phyloP scores from a whole-genome alignment of 179 eudicot genomes.

The Amaranthus tricolor region DNA sequence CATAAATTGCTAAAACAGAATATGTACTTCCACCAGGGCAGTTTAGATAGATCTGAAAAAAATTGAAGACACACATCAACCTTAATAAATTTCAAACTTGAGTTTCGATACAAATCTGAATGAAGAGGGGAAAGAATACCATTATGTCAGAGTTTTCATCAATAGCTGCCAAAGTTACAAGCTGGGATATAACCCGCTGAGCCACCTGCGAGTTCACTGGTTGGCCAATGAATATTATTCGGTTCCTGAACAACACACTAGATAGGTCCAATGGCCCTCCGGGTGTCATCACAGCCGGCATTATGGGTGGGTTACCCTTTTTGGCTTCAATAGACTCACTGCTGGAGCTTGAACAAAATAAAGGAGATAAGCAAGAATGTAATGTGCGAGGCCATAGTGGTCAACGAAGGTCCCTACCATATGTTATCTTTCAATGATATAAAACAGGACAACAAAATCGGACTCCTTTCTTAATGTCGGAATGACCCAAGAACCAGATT shows the following conservation, averaged over 20 bases:
- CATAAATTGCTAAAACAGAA: constrained; percentile 84
- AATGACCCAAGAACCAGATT: not conserved
- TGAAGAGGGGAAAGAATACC: constrained; percentile 37
- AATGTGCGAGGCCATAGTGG: not conserved
- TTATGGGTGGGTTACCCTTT: constrained; percentile 68
- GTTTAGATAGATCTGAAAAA: constrained; percentile 66
- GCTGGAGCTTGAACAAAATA: constrained; percentile 48
- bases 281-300: constrained; percentile 94
- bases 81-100: not conserved
- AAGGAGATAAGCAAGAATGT: constrained; percentile 11
- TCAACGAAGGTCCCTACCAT: not conserved
- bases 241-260: constrained; percentile 72
- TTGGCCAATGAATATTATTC: constrained; percentile 87
- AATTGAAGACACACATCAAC: constrained; percentile 7
- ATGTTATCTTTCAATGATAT: not conserved
- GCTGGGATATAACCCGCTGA: constrained; percentile 84
- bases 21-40: constrained; percentile 93
- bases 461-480: not conserved
- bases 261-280: constrained; percentile 89
- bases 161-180: constrained; percentile 78
- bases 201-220: constrained; percentile 75
- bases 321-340: constrained; percentile 56
- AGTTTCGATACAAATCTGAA: not conserved
- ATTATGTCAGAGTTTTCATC: constrained; percentile 87
- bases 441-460: not conserved